A percentile compares a stretch with the other conserved stretches of the same genome.
Evolutionary conservation across 306 rosid genomes (phyloP).

Genomic region (Canavalia gladiata): DNA sequence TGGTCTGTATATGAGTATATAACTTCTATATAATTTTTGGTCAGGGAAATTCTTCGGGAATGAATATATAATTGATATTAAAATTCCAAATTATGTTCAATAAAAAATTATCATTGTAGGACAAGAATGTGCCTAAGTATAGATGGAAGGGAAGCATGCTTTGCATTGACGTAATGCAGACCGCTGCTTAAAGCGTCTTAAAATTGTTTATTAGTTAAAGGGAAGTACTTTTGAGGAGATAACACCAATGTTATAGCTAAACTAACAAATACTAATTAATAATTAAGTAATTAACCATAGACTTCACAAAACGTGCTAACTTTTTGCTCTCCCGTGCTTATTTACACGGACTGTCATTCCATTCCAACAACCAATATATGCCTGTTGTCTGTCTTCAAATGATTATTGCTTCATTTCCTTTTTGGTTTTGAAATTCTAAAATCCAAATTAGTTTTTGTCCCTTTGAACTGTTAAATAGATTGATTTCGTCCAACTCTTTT

Average conservation of each 20-base stretch:
- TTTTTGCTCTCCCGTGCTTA: conserved; percentile 67
- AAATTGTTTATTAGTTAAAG: conserved; percentile 43
- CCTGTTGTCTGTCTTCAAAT: conserved; percentile 52
- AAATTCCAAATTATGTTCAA: neutral
- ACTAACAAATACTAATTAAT: neutral
- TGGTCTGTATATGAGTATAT: neutral
- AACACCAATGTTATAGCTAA: conserved; percentile 38
- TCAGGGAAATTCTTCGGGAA: neutral
- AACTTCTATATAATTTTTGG: no score
- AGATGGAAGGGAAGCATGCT: conserved; percentile 55
- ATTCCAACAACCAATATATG: conserved; percentile 50
- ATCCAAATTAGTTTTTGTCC: neutral
- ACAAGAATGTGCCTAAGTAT: neutral
- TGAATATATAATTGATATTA: neutral
- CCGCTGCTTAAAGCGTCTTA: conserved; percentile 26
- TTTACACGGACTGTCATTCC: conserved; percentile 51
- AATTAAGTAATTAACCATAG: neutral
- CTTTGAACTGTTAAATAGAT: no score
- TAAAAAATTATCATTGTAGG: neutral
- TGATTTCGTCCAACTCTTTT: no score
- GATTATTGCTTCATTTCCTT: conserved; percentile 46
- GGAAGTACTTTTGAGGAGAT: conserved; percentile 50
- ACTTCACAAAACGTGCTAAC: conserved; percentile 49
- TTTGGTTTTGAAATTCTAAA: conserved; percentile 63
- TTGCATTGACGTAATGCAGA: conserved; percentile 53